These are phyloP conservation scores for Teratosphaeria nubilosa DNA, from an alignment of 2,329 filamentous ascomycete species.

Conservation along the genomic window DNA sequence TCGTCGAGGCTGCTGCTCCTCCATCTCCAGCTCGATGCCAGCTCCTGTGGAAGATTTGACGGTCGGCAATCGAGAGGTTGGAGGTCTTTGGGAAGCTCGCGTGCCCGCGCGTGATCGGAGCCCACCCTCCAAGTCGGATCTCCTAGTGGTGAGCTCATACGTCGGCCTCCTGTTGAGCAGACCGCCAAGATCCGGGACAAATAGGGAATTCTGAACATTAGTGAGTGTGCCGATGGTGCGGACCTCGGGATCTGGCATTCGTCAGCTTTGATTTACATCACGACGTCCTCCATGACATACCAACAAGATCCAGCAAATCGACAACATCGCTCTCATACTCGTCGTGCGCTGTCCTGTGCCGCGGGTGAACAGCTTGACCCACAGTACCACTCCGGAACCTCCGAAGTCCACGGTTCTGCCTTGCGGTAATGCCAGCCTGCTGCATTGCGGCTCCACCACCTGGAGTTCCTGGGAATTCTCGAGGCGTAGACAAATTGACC, in stretches of 20 bases:
- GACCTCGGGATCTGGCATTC: constrained; percentile 62
- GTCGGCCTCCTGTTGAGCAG: constrained; percentile 69
- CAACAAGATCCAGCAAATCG: constrained; percentile 58
- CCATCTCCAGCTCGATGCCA: constrained; percentile 14
- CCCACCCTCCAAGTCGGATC: constrained; percentile 4
- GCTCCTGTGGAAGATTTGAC: constrained; percentile 1
- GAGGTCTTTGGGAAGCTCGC: constrained; percentile 1
- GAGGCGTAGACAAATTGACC: constrained; percentile 5
- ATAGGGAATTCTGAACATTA: constrained; percentile 83
- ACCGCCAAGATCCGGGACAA: constrained; percentile 68
- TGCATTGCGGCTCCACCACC: constrained; percentile 15
- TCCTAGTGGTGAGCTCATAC: constrained; percentile 52
- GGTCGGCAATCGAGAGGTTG: not conserved
- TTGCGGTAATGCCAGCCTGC: constrained; percentile 19
- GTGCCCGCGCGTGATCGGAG: constrained; percentile 4
- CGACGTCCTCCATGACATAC: constrained; percentile 32
- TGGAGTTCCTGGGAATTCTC: constrained; percentile 10
- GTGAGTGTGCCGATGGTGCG: constrained; percentile 73
- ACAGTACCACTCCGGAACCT: constrained; percentile 4
- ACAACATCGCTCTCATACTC: constrained; percentile 56
- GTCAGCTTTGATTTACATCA: constrained; percentile 15
- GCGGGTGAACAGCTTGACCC: not conserved
- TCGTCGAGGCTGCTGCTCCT: constrained; percentile 1
- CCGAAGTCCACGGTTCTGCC: constrained; percentile 15
- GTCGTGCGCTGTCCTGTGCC: constrained; percentile 3